Evolutionary conservation across 345 rosid genomes (phyloP).

Genomic region (Triadica sebifera): DNA sequence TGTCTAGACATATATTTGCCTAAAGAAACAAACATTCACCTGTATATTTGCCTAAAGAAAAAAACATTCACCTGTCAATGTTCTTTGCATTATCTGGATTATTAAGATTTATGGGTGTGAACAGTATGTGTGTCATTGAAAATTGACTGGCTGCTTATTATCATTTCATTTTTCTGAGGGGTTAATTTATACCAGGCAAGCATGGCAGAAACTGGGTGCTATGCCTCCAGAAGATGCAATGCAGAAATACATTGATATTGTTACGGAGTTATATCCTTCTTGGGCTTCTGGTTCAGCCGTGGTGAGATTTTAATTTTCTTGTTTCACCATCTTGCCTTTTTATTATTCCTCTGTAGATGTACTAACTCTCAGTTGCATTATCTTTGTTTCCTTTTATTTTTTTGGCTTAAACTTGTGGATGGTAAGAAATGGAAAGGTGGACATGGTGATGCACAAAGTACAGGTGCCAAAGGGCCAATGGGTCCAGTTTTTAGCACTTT

Average conservation of each 20-base stretch:
- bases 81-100: too few species aligned
- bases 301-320: conserved; percentile 43
- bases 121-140: background rate
- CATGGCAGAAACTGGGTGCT: conserved; percentile 95
- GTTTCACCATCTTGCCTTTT: background rate
- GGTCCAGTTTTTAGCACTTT: conserved; percentile 95
- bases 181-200: conserved; percentile 52
- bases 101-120: too few species aligned
- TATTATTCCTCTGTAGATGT: background rate
- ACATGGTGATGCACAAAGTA: conserved; percentile 36
- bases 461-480: conserved; percentile 62
- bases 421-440: conserved; percentile 51
- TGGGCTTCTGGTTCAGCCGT: conserved; percentile 68
- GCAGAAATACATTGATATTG: conserved; percentile 81
- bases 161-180: background rate
- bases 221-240: conserved; percentile 97
- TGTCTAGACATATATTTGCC: too few species aligned
- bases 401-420: conserved; percentile 15
- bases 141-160: background rate
- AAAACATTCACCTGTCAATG: too few species aligned
- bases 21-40: too few species aligned
- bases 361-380: conserved; percentile 1
- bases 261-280: conserved; percentile 74
- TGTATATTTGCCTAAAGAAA: too few species aligned
- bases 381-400: conserved; percentile 12